Evolutionary conservation across 352 stramenopile species (phyloP), one percentile per base, ranked within the genome.

Genomic region (Globisporangium uncinulatum): DNA sequence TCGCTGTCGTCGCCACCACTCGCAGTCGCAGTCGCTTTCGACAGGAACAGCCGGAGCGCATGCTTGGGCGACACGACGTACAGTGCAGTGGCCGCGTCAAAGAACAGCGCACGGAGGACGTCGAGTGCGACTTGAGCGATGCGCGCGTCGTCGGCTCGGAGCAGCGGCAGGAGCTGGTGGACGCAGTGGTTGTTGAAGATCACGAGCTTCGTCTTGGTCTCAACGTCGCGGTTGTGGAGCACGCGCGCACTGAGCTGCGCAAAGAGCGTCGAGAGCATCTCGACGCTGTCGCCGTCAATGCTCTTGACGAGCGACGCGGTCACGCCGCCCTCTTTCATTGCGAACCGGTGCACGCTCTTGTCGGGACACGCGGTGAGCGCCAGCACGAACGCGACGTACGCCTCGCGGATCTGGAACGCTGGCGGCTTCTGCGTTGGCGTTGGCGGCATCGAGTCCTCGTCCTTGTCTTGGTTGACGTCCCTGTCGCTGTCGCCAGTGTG

Each of bases 331-430:
- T 92, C 83, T 53, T 92, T 91, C 41, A 88, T 64, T 0, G 79
- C 79, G 50, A 95, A 95, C 6, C 85, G 79, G 46, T 84, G 74
- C 41, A 93, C 83, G 55, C 85, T 92, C 52, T 78, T 79, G 67
- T 95, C 85, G 0, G 68, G 56, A 55, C 82, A 89, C 29, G 70
- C 62, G 0, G 70, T 77, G 4, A 95, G 68, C 31, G 76, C 65
- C 24, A 90, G 66, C 34, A 89, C 82, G 15, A 95, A 56, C 0
- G 67, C 57, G 36, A 89, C 74, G 36, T 90, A 95, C 7, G 74
- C 76, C 32, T 73, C 67, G 24, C 86, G 68, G 43, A 95, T 67
- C 54, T 91, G 81, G 44, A 87, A 87, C 34, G 68, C 24, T 1
- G 70, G 65, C 36, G 71, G 20, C 43, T 48, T 17, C 41, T 44